Percentiles rank a stretch among this genome's conserved stretches.
These are phyloP conservation scores for Cryptococcus hybrid DNA, from an alignment of 1,284 basidiomycete genomes.

Conservation along the genomic window DNA sequence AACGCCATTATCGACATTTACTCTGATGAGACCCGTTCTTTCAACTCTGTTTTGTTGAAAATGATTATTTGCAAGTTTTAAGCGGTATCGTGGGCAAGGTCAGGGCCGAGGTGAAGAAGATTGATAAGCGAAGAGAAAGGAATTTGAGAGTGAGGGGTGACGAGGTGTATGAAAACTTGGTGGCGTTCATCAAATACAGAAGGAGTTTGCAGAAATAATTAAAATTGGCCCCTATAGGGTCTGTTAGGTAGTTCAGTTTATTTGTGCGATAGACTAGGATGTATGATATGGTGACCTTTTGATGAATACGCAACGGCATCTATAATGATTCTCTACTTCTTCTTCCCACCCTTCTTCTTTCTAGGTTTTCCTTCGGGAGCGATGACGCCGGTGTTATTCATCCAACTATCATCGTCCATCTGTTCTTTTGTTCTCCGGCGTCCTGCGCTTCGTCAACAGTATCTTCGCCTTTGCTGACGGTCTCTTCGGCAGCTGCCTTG, in stretches of 20 bases:
- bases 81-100: constrained; percentile 59
- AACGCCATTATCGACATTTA: constrained; percentile 93
- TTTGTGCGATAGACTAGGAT: background rate
- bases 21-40: constrained; percentile 80
- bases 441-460: constrained; percentile 7
- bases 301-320: background rate
- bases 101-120: constrained; percentile 55
- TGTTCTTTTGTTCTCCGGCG: constrained; percentile 1
- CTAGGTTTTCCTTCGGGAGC: constrained; percentile 50
- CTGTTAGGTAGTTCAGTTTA: background rate
- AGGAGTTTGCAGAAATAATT: constrained; percentile 15
- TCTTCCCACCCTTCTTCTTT: constrained; percentile 59
- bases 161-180: constrained; percentile 68
- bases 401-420: constrained; percentile 44
- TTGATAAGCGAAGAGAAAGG: constrained; percentile 54
- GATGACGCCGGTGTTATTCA: constrained; percentile 27
- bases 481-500: constrained; percentile 17
- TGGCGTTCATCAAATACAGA: constrained; percentile 85
- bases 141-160: constrained; percentile 52
- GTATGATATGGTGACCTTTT: background rate
- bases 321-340: constrained; percentile 51
- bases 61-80: constrained; percentile 58
- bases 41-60: constrained; percentile 69
- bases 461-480: constrained; percentile 2
- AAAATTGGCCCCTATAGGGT: background rate